Base-by-base conservation (phyloP, 345 rosid genomes). In the Gossypium longicalyx region DNA sequence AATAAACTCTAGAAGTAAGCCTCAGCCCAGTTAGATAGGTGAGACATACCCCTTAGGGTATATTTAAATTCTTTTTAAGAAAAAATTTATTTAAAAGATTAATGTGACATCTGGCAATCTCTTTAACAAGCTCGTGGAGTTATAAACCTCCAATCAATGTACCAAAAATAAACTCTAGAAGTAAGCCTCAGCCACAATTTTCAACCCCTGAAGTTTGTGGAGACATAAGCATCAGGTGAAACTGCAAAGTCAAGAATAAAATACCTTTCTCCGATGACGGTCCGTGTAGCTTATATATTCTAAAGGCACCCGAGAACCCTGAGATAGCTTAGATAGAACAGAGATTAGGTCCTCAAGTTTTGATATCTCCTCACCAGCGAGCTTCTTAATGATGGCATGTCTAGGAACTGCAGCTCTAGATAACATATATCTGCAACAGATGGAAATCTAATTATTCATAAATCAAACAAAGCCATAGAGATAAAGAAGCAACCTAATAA, bases 181-280 rank as follows among this genome's bases (percentile, higher is more conserved):
- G 49, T 64, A 9, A 69, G 34, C 23, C 58, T 69, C 3, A 48
- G 20, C 56, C 58, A 49, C 19, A 67, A 23, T 71, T 57, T 41
- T 71, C 66, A 71, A 54, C 25, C 38, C 22, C 13, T 44, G 57
- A 4, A 48, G 43, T 52, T 51, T 52, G 62, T 58, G 27, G 44
- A 25, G 34, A 49, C 56, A 68, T 25, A 49, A 15, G 16, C 72
- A 49, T 69, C 11, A 25, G 9, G 45, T 27, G 59, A 49, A 69
- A 51, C 43, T 51, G 45, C 57, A 58, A n/a, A 43, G 49, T 69
- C 57, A 63, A 71, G 34, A 53, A 19, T 27, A 49, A 23, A 56
- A 54, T 79, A 95, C 99, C 99, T 95, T 95, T 80, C 88, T 85
- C 71, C 96, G 89, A 86, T 95, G 97, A 72, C 98, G 98, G 85